phyloP scores from a whole-genome alignment of 2,329 filamentous ascomycete species.

The Albifimbria verrucaria region DNA sequence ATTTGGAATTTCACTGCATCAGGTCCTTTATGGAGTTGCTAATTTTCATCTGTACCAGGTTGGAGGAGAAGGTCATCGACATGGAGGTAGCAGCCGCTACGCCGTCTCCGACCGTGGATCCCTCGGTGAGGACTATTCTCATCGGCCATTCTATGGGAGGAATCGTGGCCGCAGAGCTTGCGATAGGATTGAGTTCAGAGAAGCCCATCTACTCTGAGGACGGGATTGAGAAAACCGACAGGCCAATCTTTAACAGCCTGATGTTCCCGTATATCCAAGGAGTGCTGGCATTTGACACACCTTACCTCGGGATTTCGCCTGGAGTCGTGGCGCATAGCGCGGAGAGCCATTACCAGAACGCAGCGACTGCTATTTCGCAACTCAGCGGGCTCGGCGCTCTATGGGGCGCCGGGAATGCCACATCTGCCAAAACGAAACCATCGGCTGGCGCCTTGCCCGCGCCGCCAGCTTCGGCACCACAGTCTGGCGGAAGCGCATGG shows the following conservation, averaged over 20 bases:
- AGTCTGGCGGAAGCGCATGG: slow-evolving; percentile 48
- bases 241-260: slow-evolving; percentile 52
- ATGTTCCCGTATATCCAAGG: slow-evolving; percentile 95
- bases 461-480: slow-evolving; percentile 21
- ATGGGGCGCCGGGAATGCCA: slow-evolving; percentile 49
- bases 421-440: slow-evolving; percentile 21
- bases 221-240: slow-evolving; percentile 33
- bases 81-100: slow-evolving; percentile 81
- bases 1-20: background rate
- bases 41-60: slow-evolving; percentile 45
- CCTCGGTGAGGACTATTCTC: slow-evolving; percentile 77
- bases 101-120: slow-evolving; percentile 79
- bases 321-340: slow-evolving; percentile 83
- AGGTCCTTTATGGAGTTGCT: background rate
- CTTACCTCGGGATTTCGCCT: slow-evolving; percentile 78
- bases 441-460: slow-evolving; percentile 20
- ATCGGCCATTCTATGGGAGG: slow-evolving; percentile 90
- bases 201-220: slow-evolving; percentile 48
- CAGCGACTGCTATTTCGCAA: slow-evolving; percentile 66
- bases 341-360: slow-evolving; percentile 75
- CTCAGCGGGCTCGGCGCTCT: slow-evolving; percentile 66
- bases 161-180: slow-evolving; percentile 87
- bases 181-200: slow-evolving; percentile 66
- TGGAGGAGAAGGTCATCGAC: slow-evolving; percentile 90
- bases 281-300: slow-evolving; percentile 90